phyloP scores from a whole-genome alignment of 306 rosid species.

The Canavalia gladiata region DNA sequence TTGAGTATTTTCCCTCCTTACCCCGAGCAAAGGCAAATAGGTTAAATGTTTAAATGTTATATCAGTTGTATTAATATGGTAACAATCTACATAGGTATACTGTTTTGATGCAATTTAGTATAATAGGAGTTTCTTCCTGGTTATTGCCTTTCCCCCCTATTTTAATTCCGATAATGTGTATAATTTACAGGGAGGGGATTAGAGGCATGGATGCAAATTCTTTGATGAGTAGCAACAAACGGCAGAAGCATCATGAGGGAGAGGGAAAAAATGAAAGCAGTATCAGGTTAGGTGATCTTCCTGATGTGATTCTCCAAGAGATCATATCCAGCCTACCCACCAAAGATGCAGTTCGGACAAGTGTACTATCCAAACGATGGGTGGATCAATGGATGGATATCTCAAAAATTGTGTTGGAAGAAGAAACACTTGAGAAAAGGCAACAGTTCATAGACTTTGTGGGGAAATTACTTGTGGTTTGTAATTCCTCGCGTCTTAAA shows the following conservation, averaged over 20 bases:
- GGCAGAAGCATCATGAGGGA: neutral
- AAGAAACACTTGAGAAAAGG: neutral
- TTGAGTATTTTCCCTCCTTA: neutral
- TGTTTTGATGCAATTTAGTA: neutral
- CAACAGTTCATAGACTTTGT: constrained; percentile 12
- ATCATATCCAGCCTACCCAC: neutral
- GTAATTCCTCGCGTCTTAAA: neutral
- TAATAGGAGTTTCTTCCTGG: neutral
- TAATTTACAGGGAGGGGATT: neutral
- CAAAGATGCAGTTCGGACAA: neutral
- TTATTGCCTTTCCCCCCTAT: neutral
- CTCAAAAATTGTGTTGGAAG: neutral
- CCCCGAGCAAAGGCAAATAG: neutral
- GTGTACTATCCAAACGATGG: constrained; percentile 22
- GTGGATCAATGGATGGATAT: neutral
- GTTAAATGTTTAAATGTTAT: neutral
- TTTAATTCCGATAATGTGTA: neutral
- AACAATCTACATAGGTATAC: neutral
- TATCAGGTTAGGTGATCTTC: constrained; percentile 5
- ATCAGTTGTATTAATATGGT: neutral
- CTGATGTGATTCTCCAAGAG: neutral
- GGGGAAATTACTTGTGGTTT: neutral
- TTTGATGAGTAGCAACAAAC: neutral
- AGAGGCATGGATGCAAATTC: neutral
- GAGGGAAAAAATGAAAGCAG: neutral